A percentile compares a stretch with the other conserved stretches of the same genome.
Evolutionary conservation across 2,329 filamentous ascomycete genomes (phyloP).

Genomic region (Albifimbria verrucaria): DNA sequence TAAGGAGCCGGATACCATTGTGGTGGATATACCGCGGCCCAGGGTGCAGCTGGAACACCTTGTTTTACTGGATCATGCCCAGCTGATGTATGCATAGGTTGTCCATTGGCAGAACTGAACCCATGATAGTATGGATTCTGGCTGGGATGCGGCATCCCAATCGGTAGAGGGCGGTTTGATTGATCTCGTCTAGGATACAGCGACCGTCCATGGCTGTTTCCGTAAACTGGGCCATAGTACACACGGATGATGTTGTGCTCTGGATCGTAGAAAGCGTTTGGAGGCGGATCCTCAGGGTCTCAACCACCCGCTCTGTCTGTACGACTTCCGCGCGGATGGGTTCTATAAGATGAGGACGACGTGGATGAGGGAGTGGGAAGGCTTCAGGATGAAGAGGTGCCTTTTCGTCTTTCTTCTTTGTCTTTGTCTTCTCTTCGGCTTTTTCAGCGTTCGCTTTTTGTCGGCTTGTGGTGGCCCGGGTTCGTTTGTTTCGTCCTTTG

Average conservation of each 20-base stretch:
- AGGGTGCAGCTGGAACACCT: slow-evolving; percentile 19
- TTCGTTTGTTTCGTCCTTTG: slow-evolving; percentile 4
- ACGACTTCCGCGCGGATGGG: slow-evolving; percentile 47
- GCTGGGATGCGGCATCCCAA: slow-evolving; percentile 40
- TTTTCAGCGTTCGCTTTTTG: slow-evolving; percentile 11
- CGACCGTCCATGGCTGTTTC: slow-evolving; percentile 40
- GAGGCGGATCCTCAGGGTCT: slow-evolving; percentile 50
- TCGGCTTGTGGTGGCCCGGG: slow-evolving; percentile 5
- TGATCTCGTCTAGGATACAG: slow-evolving; percentile 42
- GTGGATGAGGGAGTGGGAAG: slow-evolving; percentile 25
- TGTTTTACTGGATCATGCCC: slow-evolving; percentile 27
- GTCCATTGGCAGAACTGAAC: slow-evolving; percentile 17
- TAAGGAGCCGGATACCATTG: slow-evolving; percentile 11
- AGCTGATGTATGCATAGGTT: not conserved
- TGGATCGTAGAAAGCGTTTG: slow-evolving; percentile 58
- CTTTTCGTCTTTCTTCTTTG: slow-evolving; percentile 14
- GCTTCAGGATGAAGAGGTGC: slow-evolving; percentile 22
- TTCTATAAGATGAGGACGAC: slow-evolving; percentile 42
- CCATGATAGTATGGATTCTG: slow-evolving; percentile 42
- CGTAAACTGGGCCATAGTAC: slow-evolving; percentile 55
- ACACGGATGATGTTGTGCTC: slow-evolving; percentile 50
- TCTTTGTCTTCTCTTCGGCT: slow-evolving; percentile 2
- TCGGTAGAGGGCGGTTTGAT: slow-evolving; percentile 28
- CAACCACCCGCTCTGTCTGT: slow-evolving; percentile 54
- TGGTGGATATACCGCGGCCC: slow-evolving; percentile 17